A percentile compares a stretch with the other conserved stretches of the same genome.
These are phyloP conservation scores for Liriodendron chinense DNA, from an alignment of 164 flowering plant genomes.

Conservation along the genomic window DNA sequence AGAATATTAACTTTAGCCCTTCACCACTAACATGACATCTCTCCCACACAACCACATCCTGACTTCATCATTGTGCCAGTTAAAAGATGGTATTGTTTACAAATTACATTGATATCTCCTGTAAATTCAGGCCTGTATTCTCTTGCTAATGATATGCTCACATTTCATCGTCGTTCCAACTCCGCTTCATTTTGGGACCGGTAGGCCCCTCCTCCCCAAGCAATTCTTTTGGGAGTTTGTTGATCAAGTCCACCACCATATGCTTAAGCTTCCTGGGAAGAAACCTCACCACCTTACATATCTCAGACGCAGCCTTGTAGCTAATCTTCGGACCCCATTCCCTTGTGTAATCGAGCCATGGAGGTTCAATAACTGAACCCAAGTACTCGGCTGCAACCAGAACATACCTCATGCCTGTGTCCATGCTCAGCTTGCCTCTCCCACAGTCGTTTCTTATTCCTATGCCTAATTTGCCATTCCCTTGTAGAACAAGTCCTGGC, in stretches of 20 bases:
- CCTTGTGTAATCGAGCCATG: conserved; percentile 30
- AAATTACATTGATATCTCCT: too few relatives aligned
- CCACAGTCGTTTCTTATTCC: conserved; percentile 47
- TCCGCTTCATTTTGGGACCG: conserved; percentile 38
- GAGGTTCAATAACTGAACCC: conserved; percentile 23
- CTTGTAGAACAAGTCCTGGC: conserved; percentile 38
- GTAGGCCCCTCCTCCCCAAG: conserved; percentile 39
- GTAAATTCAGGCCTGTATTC: too few relatives aligned
- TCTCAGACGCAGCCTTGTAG: conserved; percentile 19
- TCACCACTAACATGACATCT: too few relatives aligned
- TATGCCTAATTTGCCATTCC: conserved; percentile 21
- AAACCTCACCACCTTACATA: conserved; percentile 18
- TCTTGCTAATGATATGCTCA: conserved; percentile 7
- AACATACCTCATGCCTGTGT: conserved; percentile 21
- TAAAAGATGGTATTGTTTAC: too few relatives aligned
- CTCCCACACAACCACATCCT: too few relatives aligned
- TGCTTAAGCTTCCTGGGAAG: conserved; percentile 28
- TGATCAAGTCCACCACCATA: conserved; percentile 16
- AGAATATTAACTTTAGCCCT: too few relatives aligned
- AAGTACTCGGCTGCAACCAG: conserved; percentile 32
- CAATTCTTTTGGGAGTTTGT: conserved; percentile 29
- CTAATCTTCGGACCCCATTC: conserved; percentile 35
- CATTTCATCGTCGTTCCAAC: conserved; percentile 38
- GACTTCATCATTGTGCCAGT: too few relatives aligned
- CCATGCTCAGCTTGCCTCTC: conserved; percentile 30